Conservation (phyloP, 371 early-diverging fungal genomes). For the Coemansia sp. region DNA sequence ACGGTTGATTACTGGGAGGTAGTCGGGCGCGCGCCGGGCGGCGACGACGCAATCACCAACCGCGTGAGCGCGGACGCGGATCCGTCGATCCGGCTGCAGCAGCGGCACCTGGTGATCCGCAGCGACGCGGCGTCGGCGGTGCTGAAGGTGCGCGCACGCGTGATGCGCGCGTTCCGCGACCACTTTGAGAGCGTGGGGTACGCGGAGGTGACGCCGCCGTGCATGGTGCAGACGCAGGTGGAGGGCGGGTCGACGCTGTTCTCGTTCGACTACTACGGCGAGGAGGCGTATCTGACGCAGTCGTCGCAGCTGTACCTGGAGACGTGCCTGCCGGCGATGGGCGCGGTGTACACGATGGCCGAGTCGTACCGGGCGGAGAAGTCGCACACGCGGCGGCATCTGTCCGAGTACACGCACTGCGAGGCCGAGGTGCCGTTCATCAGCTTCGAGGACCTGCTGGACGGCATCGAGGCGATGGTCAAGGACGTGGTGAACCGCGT, state of each 20-base stretch:
- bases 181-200: conserved; percentile 85
- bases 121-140: conserved; percentile 89
- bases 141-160: conserved; percentile 85
- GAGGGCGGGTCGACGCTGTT: conserved; percentile 99
- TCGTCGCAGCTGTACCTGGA: conserved; percentile 99
- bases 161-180: conserved; percentile 92
- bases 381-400: conserved; percentile 98
- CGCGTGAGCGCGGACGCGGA: conserved; percentile 87
- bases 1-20: conserved; percentile 96
- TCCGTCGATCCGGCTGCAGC: conserved; percentile 86
- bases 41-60: conserved; percentile 91
- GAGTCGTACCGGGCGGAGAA: conserved; percentile 99
- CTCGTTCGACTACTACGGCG: conserved; percentile 96
- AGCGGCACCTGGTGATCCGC: conserved; percentile 97
- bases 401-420: conserved; percentile 99
- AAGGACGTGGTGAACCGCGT: conserved; percentile 84
- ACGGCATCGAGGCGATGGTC: conserved; percentile 88
- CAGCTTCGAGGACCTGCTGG: conserved; percentile 88
- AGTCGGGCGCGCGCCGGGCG: conserved; percentile 90
- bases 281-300: conserved; percentile 98
- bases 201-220: conserved; percentile 97
- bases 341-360: conserved; percentile 97
- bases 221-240: conserved; percentile 99
- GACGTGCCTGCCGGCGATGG: conserved; percentile 94
- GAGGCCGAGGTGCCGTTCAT: conserved; percentile 99